Evolutionary conservation across 2,329 filamentous ascomycete genomes (phyloP), one percentile per base, ranked within the genome.

Genomic region (Fusarium buharicum): DNA sequence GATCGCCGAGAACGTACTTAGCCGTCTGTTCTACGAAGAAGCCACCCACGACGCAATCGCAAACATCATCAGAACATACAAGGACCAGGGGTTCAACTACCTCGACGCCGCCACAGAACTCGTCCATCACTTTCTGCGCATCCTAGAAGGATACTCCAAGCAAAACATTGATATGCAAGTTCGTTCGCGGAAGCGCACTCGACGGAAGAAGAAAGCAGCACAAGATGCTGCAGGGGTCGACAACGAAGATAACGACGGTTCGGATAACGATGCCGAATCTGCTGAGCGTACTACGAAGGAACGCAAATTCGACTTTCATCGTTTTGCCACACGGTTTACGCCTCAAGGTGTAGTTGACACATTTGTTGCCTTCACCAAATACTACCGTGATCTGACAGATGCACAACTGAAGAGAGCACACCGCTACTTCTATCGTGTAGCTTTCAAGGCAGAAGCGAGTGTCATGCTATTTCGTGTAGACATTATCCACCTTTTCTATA

Each of bases 21-120:
- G 90, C 70, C 91, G 94, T 59, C 92, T 99, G n/a, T 99, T 99
- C 75, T 99, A 99, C 77, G 95, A 99, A 76, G 93, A 98, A 72
- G 86, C 91, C 1, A 97, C 93, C 0, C 93, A 99, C 71, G 94
- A 99, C 60, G 84, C 91, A 20, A 86, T 99, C 47, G 85, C 94
- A 27, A 86, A 88, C 56, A 90, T 97, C 49, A 82, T 94, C 1
- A 84, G 90, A 62, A 89, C 85, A n/a, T 98, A 96, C 79, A 96
- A 96, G 67, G 92, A 94, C 58, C 95, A 98, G 77, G 91, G 92
- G 0, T 95, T 97, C 68, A 91, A 93, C 51, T 99, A 97, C 68
- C 83, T 99, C 1, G 93, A 99, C 75, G 90, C 93, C 6, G 89
- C 90, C 55, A 98, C 94, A 1, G 94, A 99, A 70, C 86, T 98